Conservation (phyloP, 1,284 basidiomycete genomes). For the Schizophyllum amplum region DNA sequence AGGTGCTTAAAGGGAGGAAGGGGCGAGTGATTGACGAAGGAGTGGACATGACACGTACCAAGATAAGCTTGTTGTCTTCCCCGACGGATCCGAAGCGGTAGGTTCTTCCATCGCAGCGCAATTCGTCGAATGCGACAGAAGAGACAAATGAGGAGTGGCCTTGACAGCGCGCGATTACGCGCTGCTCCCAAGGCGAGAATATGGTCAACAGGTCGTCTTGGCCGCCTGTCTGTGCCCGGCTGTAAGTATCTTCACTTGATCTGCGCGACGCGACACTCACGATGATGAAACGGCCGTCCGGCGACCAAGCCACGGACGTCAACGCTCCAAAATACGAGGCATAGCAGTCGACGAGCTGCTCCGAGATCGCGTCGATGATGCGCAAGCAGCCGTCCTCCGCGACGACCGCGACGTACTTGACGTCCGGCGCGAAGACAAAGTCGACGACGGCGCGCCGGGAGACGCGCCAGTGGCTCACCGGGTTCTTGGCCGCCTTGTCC, state of each 20-base stretch:
- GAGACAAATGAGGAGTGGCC: slow-evolving; percentile 95
- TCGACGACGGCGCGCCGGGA: slow-evolving; percentile 68
- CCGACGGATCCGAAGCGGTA: slow-evolving; percentile 91
- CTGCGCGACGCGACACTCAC: slow-evolving; percentile 41
- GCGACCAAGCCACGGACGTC: slow-evolving; percentile 89
- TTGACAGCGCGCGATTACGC: slow-evolving; percentile 93
- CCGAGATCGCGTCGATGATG: slow-evolving; percentile 78
- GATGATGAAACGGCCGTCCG: slow-evolving; percentile 88
- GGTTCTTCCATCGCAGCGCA: slow-evolving; percentile 77
- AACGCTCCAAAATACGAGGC: slow-evolving; percentile 89
- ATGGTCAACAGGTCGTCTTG: slow-evolving; percentile 94
- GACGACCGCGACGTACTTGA: slow-evolving; percentile 77
- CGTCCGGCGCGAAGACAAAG: slow-evolving; percentile 87
- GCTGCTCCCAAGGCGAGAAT: slow-evolving; percentile 85
- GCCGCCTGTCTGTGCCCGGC: slow-evolving; percentile 37
- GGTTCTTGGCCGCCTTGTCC: slow-evolving; percentile 70
- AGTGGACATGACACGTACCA: slow-evolving; percentile 39
- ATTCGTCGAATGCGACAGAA: slow-evolving; percentile 82
- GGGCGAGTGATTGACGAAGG: background rate
- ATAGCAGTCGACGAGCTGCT: slow-evolving; percentile 87
- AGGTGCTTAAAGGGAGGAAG: background rate
- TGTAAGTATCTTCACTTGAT: no score
- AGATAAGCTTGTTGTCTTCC: slow-evolving; percentile 87
- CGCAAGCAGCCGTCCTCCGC: slow-evolving; percentile 86
- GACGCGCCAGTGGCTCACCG: slow-evolving; percentile 79